Percentiles rank a stretch among this genome's conserved stretches.
These are phyloP conservation scores for Colletotrichum spaethianum DNA, from an alignment of 2,329 filamentous ascomycete species.

Conservation along the genomic window DNA sequence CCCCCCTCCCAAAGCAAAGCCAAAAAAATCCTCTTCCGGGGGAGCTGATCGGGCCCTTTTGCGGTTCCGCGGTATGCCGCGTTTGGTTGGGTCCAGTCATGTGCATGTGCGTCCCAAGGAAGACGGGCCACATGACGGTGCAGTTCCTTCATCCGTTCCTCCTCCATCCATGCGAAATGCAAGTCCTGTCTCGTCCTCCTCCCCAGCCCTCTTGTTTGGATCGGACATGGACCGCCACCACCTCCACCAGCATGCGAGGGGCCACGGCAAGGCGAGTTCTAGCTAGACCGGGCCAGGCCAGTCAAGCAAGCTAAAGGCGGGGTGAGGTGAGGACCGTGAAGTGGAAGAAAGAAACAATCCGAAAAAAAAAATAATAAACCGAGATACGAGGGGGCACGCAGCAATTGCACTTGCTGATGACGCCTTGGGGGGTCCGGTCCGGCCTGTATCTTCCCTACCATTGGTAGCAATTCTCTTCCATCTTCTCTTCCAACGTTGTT, in stretches of 20 bases:
- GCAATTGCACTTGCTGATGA: constrained; percentile 19
- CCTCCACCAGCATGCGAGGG: constrained; percentile 1
- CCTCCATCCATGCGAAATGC: constrained; percentile 22
- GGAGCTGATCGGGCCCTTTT: neutral
- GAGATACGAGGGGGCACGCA: constrained; percentile 4
- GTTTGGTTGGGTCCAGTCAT: neutral
- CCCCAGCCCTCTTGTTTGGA: constrained; percentile 19
- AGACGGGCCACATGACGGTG: constrained; percentile 30
- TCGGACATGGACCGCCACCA: neutral
- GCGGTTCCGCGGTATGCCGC: constrained; percentile 2
- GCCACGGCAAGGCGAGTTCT: neutral
- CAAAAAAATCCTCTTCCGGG: neutral
- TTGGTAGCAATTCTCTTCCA: constrained; percentile 1
- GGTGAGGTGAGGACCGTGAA: neutral
- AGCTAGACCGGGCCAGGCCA: neutral
- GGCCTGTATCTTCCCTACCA: neutral
- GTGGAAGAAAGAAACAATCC: neutral
- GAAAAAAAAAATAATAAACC: neutral
- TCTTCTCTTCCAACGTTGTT: constrained; percentile 10
- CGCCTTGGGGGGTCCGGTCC: constrained; percentile 9
- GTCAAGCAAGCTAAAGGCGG: constrained; percentile 3
- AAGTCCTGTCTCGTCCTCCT: constrained; percentile 5
- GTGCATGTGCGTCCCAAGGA: constrained; percentile 23
- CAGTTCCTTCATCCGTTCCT: constrained; percentile 25
- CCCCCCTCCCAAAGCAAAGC: neutral